Percentiles rank a stretch among this genome's conserved stretches.
These are phyloP conservation scores for Monilinia polystroma DNA, from an alignment of 2,329 filamentous ascomycete genomes.

Conservation along the genomic window DNA sequence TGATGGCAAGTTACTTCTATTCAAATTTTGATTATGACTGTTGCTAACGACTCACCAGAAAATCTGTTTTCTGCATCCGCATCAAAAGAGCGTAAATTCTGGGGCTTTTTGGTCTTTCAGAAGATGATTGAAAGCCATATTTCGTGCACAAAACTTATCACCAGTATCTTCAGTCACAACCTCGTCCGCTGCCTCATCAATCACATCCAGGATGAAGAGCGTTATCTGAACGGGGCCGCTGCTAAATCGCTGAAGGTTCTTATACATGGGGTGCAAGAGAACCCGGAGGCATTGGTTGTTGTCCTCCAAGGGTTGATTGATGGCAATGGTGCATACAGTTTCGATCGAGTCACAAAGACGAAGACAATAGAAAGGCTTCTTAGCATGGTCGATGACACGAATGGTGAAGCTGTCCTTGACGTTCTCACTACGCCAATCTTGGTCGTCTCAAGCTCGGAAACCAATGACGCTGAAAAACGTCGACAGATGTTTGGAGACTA, in stretches of 20 bases:
- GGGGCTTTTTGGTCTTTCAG: slow-evolving; percentile 84
- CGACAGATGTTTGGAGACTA: slow-evolving; percentile 40
- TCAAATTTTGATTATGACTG: background rate
- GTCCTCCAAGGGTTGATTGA: slow-evolving; percentile 69
- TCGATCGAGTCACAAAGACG: slow-evolving; percentile 82
- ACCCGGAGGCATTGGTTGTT: slow-evolving; percentile 57
- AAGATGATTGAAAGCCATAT: slow-evolving; percentile 63
- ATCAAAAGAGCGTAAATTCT: slow-evolving; percentile 86
- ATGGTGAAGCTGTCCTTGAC: slow-evolving; percentile 46
- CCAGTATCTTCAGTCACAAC: slow-evolving; percentile 75
- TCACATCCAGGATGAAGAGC: slow-evolving; percentile 73
- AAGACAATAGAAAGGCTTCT: slow-evolving; percentile 71
- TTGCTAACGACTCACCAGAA: slow-evolving; percentile 50
- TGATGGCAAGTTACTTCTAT: slow-evolving; percentile 63
- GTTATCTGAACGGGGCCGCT: slow-evolving; percentile 78
- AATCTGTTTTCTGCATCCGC: slow-evolving; percentile 79
- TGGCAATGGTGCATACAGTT: slow-evolving; percentile 69
- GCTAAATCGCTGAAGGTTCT: slow-evolving; percentile 72
- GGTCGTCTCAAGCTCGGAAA: slow-evolving; percentile 36
- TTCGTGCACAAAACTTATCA: slow-evolving; percentile 50
- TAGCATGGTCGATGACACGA: slow-evolving; percentile 29
- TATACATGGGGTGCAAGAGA: slow-evolving; percentile 60
- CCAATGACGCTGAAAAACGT: slow-evolving; percentile 37
- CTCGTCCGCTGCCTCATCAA: slow-evolving; percentile 80
- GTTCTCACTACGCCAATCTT: slow-evolving; percentile 49